Conservation (phyloP, 257 asterid genomes). For the Coffea eugenioides region DNA sequence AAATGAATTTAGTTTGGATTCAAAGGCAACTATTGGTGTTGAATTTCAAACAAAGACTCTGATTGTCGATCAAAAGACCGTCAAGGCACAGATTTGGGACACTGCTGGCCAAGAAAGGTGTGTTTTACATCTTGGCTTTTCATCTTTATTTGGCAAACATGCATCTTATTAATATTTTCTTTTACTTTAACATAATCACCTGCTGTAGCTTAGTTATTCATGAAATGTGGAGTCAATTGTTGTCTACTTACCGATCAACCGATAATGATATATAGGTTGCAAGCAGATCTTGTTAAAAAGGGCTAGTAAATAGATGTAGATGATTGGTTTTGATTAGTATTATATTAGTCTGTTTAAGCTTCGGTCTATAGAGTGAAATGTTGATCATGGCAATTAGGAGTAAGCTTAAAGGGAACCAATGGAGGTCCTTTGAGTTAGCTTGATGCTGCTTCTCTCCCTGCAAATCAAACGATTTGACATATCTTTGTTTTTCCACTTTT, state of each 20-base stretch:
- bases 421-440: not conserved
- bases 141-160: not conserved
- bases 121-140: conserved; percentile 1
- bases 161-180: too few species aligned
- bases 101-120: conserved; percentile 98
- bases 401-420: not conserved
- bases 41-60: conserved; percentile 91
- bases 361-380: not conserved
- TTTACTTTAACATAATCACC: not conserved
- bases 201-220: not conserved
- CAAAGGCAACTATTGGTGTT: conserved; percentile 89
- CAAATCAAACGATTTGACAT: not conserved
- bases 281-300: too few species aligned
- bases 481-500: too few species aligned
- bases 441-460: not conserved
- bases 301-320: too few species aligned
- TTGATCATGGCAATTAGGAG: not conserved
- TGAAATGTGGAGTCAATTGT: not conserved
- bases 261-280: too few species aligned
- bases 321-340: too few species aligned
- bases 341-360: too few species aligned
- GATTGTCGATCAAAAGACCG: conserved; percentile 63
- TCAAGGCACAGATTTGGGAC: conserved; percentile 96
- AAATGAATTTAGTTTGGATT: conserved; percentile 80
- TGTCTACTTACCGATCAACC: not conserved